A percentile compares a stretch with the other conserved stretches of the same genome.
Evolutionary conservation across 192 early-diverging fungal species (phyloP).

Genomic region (Umbelopsis isabellina): DNA sequence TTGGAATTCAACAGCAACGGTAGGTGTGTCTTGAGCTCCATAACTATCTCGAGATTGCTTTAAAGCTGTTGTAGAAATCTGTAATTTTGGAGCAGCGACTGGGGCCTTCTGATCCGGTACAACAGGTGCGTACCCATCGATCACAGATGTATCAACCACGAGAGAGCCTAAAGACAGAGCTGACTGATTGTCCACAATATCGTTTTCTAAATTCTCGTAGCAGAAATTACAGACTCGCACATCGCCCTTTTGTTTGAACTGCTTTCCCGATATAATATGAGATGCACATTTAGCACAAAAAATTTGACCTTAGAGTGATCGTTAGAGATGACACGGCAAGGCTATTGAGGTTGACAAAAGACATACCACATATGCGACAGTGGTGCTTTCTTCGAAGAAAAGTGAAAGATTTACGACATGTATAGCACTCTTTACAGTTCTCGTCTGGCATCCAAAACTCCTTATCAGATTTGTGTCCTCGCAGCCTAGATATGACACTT

Average conservation of each 20-base stretch:
- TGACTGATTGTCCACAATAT: neutral
- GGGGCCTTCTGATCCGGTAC: slow-evolving; percentile 25
- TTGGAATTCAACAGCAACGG: slow-evolving; percentile 13
- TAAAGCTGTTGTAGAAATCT: slow-evolving; percentile 37
- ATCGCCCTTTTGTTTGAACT: slow-evolving; percentile 62
- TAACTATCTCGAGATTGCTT: slow-evolving; percentile 32
- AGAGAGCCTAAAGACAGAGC: neutral
- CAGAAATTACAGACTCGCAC: slow-evolving; percentile 72
- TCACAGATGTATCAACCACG: neutral
- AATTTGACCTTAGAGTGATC: slow-evolving; percentile 55
- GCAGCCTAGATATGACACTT: slow-evolving; percentile 51
- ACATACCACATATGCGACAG: slow-evolving; percentile 78
- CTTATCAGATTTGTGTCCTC: slow-evolving; percentile 55
- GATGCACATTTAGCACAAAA: slow-evolving; percentile 79
- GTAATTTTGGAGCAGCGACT: slow-evolving; percentile 23
- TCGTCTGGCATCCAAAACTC: slow-evolving; percentile 89
- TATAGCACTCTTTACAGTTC: slow-evolving; percentile 76
- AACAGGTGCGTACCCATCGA: neutral
- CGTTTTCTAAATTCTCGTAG: slow-evolving; percentile 46
- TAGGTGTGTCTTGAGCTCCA: slow-evolving; percentile 35
- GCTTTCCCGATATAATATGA: slow-evolving; percentile 62
- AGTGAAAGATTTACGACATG: slow-evolving; percentile 71
- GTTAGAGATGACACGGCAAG: neutral
- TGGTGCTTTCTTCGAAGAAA: slow-evolving; percentile 77
- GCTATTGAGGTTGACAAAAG: neutral